Conservation (phyloP, 2,329 filamentous ascomycete species). For the Aureobasidium lini region DNA sequence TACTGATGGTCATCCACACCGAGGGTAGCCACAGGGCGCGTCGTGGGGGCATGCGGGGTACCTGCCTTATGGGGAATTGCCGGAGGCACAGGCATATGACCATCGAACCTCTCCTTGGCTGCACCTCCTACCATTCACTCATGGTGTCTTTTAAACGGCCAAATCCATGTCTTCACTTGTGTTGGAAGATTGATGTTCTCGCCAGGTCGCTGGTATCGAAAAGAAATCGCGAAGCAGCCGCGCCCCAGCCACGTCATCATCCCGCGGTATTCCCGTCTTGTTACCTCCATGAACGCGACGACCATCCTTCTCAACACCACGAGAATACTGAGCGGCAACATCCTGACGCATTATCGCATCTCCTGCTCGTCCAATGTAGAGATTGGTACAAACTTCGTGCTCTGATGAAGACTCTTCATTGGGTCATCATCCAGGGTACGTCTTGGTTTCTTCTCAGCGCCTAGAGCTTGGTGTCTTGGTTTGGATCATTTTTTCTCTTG, state of each 20-base stretch:
- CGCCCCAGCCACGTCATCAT: background rate
- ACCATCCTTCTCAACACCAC: background rate
- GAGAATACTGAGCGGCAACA: background rate
- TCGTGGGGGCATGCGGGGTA: slow-evolving; percentile 3
- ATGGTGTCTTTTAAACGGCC: no score
- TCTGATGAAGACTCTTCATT: background rate
- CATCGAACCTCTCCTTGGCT: background rate
- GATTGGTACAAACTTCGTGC: background rate
- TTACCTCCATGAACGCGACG: background rate
- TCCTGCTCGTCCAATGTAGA: background rate
- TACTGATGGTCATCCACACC: background rate
- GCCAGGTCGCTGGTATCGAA: background rate
- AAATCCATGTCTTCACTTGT: background rate
- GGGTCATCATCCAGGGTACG: background rate
- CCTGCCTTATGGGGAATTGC: background rate
- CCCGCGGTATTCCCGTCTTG: background rate
- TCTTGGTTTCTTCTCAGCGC: background rate
- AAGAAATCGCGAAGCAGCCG: background rate
- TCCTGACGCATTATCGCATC: background rate
- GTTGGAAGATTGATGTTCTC: background rate
- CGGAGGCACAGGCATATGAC: background rate
- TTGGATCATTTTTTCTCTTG: background rate
- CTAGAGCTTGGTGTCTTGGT: slow-evolving; percentile 2
- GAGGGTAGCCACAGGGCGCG: slow-evolving; percentile 9
- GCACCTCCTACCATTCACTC: no score